Percentiles rank a stretch among this genome's conserved stretches.
phyloP scores from a whole-genome alignment of 192 early-diverging fungal species.

The Linnemannia hyalina region DNA sequence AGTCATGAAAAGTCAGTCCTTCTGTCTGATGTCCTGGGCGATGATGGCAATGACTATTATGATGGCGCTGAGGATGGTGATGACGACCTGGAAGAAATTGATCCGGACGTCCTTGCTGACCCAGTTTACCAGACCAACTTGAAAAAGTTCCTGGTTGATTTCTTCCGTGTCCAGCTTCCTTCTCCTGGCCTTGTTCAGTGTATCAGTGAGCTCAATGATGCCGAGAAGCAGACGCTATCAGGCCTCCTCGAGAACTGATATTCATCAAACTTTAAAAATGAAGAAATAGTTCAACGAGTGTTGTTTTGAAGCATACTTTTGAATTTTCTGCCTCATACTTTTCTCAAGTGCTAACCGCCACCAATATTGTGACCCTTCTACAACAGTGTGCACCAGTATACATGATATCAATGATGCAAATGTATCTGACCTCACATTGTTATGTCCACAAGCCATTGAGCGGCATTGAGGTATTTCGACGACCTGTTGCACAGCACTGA shows the following conservation, averaged over 20 bases:
- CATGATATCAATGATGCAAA: no score
- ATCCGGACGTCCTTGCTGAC: constrained; percentile 70
- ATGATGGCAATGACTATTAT: constrained; percentile 20
- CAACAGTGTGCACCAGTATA: no score
- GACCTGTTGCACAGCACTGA: no score
- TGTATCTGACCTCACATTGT: no score
- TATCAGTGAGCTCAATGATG: constrained; percentile 22
- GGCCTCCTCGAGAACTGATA: not conserved
- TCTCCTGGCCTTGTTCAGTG: constrained; percentile 15
- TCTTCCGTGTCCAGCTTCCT: constrained; percentile 57
- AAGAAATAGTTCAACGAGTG: no score
- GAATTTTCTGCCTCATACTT: no score
- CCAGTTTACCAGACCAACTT: constrained; percentile 73
- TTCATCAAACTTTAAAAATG: no score
- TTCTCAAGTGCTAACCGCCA: no score
- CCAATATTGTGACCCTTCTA: no score
- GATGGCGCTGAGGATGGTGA: constrained; percentile 54
- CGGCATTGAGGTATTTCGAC: no score
- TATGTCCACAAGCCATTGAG: no score
- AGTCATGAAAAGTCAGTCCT: not conserved
- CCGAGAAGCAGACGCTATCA: constrained; percentile 4
- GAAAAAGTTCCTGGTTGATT: constrained; percentile 67
- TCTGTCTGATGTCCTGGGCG: constrained; percentile 42
- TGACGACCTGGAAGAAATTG: constrained; percentile 62
- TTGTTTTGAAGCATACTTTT: no score